Evolutionary conservation across 108 stramenopile genomes (phyloP).

Genomic region (Stephanodiscus triporus): DNA sequence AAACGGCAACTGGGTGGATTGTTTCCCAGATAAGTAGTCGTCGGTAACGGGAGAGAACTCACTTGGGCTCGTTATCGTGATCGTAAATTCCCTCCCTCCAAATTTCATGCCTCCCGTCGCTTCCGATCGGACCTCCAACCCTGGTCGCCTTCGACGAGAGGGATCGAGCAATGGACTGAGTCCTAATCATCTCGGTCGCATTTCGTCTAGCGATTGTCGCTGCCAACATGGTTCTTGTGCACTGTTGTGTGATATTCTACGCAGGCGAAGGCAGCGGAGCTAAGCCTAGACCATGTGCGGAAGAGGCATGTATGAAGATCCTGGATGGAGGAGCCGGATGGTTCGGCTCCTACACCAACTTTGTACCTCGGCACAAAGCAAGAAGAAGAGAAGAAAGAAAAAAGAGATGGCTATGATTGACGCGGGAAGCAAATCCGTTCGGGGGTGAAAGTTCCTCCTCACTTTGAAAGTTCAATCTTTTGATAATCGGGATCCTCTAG

Average conservation of each 20-base stretch:
- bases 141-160: conserved; percentile 43
- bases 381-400: too few species aligned
- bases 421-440: conserved; percentile 2
- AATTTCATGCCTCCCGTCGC: conserved; percentile 88
- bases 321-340: too few species aligned
- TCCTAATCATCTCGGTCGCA: conserved; percentile 8
- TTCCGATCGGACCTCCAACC: conserved; percentile 67
- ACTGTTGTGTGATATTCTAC: background rate
- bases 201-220: conserved; percentile 23
- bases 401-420: background rate
- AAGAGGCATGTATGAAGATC: too few species aligned
- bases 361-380: too few species aligned
- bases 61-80: conserved; percentile 93
- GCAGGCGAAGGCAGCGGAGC: too few species aligned
- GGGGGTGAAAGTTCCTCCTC: conserved; percentile 1
- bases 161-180: conserved; percentile 8
- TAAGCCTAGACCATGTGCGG: too few species aligned
- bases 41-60: conserved; percentile 36
- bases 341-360: too few species aligned
- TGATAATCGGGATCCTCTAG: background rate
- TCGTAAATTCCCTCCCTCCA: conserved; percentile 91
- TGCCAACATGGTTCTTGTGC: conserved; percentile 28
- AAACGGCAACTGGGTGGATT: too few species aligned
- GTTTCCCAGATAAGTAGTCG: too few species aligned
- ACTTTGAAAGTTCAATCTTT: conserved; percentile 4